Conservation (phyloP, 164 flowering plant species). For the Piper longum region DNA sequence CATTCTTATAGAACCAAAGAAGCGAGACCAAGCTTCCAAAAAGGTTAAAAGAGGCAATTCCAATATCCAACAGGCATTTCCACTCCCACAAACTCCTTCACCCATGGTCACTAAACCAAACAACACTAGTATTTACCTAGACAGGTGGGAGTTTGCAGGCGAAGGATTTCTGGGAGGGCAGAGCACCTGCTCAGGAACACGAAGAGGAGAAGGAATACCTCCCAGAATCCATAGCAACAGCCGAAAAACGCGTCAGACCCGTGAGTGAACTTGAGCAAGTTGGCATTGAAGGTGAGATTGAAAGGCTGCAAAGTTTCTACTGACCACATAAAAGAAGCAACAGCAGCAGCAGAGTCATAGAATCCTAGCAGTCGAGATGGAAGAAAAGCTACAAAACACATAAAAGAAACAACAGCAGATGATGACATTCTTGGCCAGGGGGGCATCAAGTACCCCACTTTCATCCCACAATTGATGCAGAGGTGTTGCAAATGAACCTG, state of each 20-base stretch:
- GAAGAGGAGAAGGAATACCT: conserved; percentile 30
- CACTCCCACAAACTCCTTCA: too few relatives aligned
- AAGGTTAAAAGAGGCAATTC: too few relatives aligned
- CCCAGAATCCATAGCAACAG: conserved; percentile 17
- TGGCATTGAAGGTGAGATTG: conserved; percentile 31
- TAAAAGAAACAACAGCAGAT: conserved; percentile 41
- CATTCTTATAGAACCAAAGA: too few relatives aligned
- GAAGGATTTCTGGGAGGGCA: conserved; percentile 55
- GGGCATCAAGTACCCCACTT: conserved; percentile 24
- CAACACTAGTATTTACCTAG: too few relatives aligned
- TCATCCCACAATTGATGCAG: conserved; percentile 25
- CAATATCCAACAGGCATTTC: too few relatives aligned
- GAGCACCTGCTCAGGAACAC: conserved; percentile 52
- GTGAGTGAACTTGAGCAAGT: conserved; percentile 10
- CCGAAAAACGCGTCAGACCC: conserved; percentile 5
- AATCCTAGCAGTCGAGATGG: conserved; percentile 17
- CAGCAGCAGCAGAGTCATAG: conserved; percentile 36
- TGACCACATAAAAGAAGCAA: conserved; percentile 24
- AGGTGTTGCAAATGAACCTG: conserved; percentile 15
- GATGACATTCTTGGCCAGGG: conserved; percentile 33
- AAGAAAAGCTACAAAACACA: conserved; percentile 24
- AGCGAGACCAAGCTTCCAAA: too few relatives aligned
- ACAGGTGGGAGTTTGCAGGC: conserved; percentile 70
- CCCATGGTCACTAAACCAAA: too few relatives aligned
- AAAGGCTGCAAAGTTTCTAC: conserved; percentile 34